phyloP scores from a whole-genome alignment of 306 rosid species.

The Amphicarpaea edgeworthii region DNA sequence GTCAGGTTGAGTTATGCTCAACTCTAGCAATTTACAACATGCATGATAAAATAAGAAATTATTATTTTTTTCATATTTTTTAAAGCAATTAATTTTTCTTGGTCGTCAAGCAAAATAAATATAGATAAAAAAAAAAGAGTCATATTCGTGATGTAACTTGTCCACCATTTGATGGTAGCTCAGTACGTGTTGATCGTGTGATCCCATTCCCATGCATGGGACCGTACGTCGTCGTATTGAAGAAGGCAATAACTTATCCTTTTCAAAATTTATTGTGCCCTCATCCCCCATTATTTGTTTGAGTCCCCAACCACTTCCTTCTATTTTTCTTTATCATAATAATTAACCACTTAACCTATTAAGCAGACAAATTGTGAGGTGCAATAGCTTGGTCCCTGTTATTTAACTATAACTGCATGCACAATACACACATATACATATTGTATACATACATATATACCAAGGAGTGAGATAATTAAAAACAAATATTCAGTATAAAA shows the following conservation, averaged over 20 bases:
- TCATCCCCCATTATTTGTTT: not conserved
- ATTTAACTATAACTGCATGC: not conserved
- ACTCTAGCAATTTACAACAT: no score
- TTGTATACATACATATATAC: not conserved
- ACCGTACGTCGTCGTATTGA: not conserved
- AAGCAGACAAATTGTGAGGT: not conserved
- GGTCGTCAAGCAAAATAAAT: no score
- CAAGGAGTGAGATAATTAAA: not conserved
- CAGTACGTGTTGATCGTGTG: no score
- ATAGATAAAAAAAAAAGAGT: no score
- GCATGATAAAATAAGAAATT: no score
- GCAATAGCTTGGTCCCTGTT: not conserved
- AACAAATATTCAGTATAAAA: not conserved
- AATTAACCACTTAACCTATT: no score
- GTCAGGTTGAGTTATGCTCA: no score
- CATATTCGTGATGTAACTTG: not conserved
- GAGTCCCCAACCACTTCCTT: no score
- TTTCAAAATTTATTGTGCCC: not conserved
- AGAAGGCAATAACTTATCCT: not conserved
- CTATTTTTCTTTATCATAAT: no score
- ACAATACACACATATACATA: not conserved
- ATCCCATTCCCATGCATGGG: not conserved
- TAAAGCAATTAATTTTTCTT: no score
- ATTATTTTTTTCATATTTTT: no score
- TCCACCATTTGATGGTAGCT: not conserved